These are phyloP conservation scores for Microstegium vimineum DNA, from an alignment of 176 grass and related monocot genomes.

Conservation along the genomic window DNA sequence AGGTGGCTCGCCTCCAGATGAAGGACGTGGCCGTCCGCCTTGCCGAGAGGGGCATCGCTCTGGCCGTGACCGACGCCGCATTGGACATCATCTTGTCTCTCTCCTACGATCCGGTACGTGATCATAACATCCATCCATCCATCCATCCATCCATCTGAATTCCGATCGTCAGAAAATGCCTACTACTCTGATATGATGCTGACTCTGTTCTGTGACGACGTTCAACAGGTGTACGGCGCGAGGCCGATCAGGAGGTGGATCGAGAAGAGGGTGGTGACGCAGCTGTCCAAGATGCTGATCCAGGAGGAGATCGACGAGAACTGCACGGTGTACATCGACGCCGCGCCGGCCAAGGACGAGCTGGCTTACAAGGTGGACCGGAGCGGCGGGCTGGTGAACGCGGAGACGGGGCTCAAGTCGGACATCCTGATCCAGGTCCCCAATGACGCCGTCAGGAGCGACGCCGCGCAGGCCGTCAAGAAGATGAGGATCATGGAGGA, in stretches of 20 bases:
- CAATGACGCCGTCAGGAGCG: background rate
- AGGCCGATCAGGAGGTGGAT: slow-evolving; percentile 74
- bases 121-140: background rate
- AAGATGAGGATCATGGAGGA: slow-evolving; percentile 57
- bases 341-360: slow-evolving; percentile 36
- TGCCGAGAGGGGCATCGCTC: slow-evolving; percentile 70
- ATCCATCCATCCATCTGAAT: background rate
- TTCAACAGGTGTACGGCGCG: slow-evolving; percentile 47
- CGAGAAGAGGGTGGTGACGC: slow-evolving; percentile 77
- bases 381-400: slow-evolving; percentile 70
- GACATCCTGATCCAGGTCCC: slow-evolving; percentile 69
- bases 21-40: slow-evolving; percentile 91
- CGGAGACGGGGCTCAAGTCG: slow-evolving; percentile 48
- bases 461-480: slow-evolving; percentile 53
- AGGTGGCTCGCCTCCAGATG: slow-evolving; percentile 89
- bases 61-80: slow-evolving; percentile 87
- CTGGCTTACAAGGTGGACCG: slow-evolving; percentile 55
- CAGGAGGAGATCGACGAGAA: slow-evolving; percentile 82
- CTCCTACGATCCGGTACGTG: slow-evolving; percentile 78
- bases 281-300: slow-evolving; percentile 83
- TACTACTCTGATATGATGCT: background rate
- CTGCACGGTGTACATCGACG: slow-evolving; percentile 69
- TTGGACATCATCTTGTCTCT: slow-evolving; percentile 71
- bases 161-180: background rate
- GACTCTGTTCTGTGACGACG: background rate